Base-by-base conservation (phyloP, 768 basidiomycete genomes). In the Phaeotremella skinneri region DNA sequence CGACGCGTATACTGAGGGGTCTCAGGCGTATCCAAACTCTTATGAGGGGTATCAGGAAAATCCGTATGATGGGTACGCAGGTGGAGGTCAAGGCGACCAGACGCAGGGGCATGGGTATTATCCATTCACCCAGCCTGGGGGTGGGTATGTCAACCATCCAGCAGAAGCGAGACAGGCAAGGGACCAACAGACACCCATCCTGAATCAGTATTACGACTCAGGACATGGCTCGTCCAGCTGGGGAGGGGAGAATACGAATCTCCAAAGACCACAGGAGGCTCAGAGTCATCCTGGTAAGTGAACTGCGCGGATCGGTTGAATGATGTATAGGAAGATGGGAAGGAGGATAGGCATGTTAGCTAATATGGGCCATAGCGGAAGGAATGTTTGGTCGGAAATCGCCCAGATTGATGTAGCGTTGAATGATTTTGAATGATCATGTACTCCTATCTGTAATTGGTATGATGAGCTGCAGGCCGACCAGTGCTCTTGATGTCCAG, bases 361-460 rank as follows among this genome's bases (percentile, higher is more conserved):
- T 26, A 21, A n/a, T 34, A 52, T 41, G 47, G 5, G 23, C 31
- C 42, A 4, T 49, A 70, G 68, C 68, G 6, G 68, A 70, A 45
- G 68, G 68, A 31, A 62, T 70, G 68, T 66, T 70, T 48, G 68
- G 68, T 7, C 55, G 68, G 49, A 70, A 70, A 32, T 62, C 63
- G 37, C 68, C 68, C 4, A 52, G 59, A 41, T 6, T 45, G 43
- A 45, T 45, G 43, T 45, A 23, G 21, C n/a, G 37, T 39, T 9
- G 37, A n/a, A 39, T 39, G n/a, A 39, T 39, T 9, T 39, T 9
- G 9, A 9, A 39, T 39, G 37, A 39, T 39, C 37, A 9, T 9
- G 9, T n/a, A 39, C 37, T 9, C n/a, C 37, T 9, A 39, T 9
- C 37, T 39, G 11, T 9, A 39, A 39, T 9, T n/a, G 37, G 9